Base-by-base conservation (phyloP, 176 grass and related monocot species). In the Typha latifolia region DNA sequence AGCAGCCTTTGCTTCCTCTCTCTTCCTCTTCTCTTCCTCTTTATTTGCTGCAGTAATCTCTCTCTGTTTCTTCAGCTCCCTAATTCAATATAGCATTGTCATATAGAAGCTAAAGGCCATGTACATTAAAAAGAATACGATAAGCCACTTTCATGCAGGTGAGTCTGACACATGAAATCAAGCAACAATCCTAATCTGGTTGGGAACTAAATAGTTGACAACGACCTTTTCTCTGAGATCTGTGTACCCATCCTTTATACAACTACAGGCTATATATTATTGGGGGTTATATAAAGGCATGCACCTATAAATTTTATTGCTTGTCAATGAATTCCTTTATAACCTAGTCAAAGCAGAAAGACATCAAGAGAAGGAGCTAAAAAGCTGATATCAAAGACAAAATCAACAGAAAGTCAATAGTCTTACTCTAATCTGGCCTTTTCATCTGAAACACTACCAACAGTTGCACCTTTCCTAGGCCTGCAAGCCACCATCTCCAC, bases 1-100 rank as follows among this genome's bases (percentile, higher is more conserved):
- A 0, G 94, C 73, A 0, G 94, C 89, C 66, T 93, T 99, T 12
- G 94, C 94, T 67, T 99, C 94, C 70, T 90, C 94, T 71, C 94
- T 84, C 79, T 90, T 99, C 78, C 76, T 99, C 69, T 93, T 99
- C 68, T 90, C 94, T 78, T 93, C 94, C 61, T 99, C 94, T 70
- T 99, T 99, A 67, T 68, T 71, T 43, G 85, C 81, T 47, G 83
- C 94, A 53, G 78, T 68, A 6, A 86, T 69, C 70, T 93, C 94
- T 50, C 89, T 80, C 68, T 90, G 86, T 73, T 79, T 93, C 65
- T 93, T 99, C 23, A 99, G 69, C 69, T 99, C 94, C 72, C 89
- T 99, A 72, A 29, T 9, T 48, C 16, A 59, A 9, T 24, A 26
- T 24, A 73, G 48, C 3, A 49, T 14, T 24, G 48, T 24, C n/a